A percentile compares a stretch with the other conserved stretches of the same genome.
Conservation (phyloP, 495 filamentous ascomycete species). For the Bombardia bombarda region DNA sequence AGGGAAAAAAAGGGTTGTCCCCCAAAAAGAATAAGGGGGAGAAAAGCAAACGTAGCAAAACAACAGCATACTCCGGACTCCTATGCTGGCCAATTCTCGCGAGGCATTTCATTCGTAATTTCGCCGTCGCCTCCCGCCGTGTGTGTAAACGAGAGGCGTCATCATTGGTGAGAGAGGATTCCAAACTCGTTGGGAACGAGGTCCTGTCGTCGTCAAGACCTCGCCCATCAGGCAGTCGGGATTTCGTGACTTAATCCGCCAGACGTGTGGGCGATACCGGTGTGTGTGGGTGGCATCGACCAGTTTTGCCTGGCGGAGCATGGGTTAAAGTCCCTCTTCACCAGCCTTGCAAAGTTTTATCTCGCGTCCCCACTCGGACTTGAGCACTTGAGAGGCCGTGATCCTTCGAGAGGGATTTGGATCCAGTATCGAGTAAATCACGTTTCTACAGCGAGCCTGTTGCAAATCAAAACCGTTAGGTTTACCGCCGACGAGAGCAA, state of each 20-base stretch:
- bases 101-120: constrained; percentile 13
- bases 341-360: constrained; percentile 95
- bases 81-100: constrained; percentile 19
- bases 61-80: constrained; percentile 16
- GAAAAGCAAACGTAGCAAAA: constrained; percentile 6
- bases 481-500: constrained; percentile 6
- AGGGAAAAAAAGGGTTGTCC: constrained; percentile 2
- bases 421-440: constrained; percentile 97
- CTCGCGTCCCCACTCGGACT: constrained; percentile 96
- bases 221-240: neutral
- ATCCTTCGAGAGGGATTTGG: constrained; percentile 90
- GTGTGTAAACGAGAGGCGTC: constrained; percentile 1
- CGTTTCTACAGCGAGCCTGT: constrained; percentile 95
- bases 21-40: constrained; percentile 2
- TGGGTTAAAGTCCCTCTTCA: constrained; percentile 66
- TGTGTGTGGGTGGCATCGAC: constrained; percentile 1
- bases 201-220: neutral
- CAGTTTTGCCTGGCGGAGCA: constrained; percentile 18
- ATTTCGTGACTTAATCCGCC: constrained; percentile 4
- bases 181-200: neutral
- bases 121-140: constrained; percentile 6
- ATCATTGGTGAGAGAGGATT: neutral
- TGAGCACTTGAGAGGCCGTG: constrained; percentile 91
- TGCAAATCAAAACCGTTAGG: constrained; percentile 11
- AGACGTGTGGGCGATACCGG: constrained; percentile 13